A percentile compares a stretch with the other conserved stretches of the same genome.
phyloP scores from a whole-genome alignment of 352 stramenopile genomes.

The Achlya hypogyna region DNA sequence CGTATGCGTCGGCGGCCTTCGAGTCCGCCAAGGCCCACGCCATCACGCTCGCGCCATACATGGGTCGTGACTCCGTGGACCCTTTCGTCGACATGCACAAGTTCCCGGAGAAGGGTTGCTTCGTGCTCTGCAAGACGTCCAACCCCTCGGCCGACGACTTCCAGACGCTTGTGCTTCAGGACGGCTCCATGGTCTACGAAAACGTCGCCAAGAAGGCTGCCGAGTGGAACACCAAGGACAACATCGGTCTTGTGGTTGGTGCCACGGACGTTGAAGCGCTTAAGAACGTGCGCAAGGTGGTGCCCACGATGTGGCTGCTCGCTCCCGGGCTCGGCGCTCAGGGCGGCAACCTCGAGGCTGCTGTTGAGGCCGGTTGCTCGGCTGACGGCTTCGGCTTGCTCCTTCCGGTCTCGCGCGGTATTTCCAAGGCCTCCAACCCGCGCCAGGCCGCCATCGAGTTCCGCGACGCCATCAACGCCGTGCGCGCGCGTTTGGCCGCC shows the following conservation, averaged over 20 bases:
- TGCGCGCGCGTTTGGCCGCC: constrained; percentile 50
- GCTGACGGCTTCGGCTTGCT: constrained; percentile 89
- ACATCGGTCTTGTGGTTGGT: constrained; percentile 95
- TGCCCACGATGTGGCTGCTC: constrained; percentile 94
- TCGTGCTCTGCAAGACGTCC: constrained; percentile 99
- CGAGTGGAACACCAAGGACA: constrained; percentile 85
- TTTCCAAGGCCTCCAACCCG: constrained; percentile 88
- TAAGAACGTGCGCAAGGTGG: constrained; percentile 66
- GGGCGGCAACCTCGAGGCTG: constrained; percentile 86
- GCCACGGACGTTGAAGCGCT: constrained; percentile 94
- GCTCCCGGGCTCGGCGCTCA: constrained; percentile 95
- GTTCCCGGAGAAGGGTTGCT: constrained; percentile 82
- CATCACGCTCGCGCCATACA: constrained; percentile 97
- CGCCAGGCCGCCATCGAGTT: constrained; percentile 84
- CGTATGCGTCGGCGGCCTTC: constrained; percentile 93
- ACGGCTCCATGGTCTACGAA: constrained; percentile 60
- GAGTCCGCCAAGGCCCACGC: constrained; percentile 88
- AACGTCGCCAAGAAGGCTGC: constrained; percentile 86
- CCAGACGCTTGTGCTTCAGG: constrained; percentile 68
- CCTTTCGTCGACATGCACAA: constrained; percentile 90
- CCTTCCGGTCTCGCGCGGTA: constrained; percentile 94
- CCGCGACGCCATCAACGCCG: constrained; percentile 90
- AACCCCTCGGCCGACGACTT: constrained; percentile 97
- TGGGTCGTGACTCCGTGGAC: constrained; percentile 96
- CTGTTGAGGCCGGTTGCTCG: constrained; percentile 64